Percentiles rank a stretch among this genome's conserved stretches.
phyloP scores from a whole-genome alignment of 2,329 filamentous ascomycete genomes.

The Pyrenophora tritici-repentis region DNA sequence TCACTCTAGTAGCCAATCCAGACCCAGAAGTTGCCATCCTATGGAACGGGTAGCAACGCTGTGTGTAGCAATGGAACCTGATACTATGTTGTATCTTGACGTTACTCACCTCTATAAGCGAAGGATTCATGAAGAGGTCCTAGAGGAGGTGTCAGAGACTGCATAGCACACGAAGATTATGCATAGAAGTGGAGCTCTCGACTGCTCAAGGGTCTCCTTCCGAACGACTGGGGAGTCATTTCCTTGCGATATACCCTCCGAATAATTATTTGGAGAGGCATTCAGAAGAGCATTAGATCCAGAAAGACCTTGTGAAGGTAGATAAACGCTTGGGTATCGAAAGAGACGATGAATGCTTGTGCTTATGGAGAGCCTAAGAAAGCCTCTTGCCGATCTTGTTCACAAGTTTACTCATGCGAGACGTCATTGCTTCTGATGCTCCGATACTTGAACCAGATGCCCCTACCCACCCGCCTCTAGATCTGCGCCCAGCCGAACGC shows the following conservation, averaged over 20 bases:
- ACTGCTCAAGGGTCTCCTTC: neutral
- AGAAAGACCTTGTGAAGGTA: neutral
- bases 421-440: slow-evolving; percentile 20
- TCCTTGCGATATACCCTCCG: neutral
- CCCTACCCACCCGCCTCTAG: slow-evolving; percentile 34
- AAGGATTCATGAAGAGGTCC: neutral
- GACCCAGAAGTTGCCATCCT: neutral
- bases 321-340: neutral
- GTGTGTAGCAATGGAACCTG: slow-evolving; percentile 4
- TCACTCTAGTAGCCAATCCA: slow-evolving; percentile 1
- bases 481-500: slow-evolving; percentile 27
- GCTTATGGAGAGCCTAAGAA: neutral
- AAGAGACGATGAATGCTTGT: neutral
- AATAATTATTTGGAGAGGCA: neutral
- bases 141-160: neutral
- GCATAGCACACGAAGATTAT: neutral
- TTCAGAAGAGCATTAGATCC: neutral
- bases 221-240: too few relatives aligned
- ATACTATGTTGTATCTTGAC: slow-evolving; percentile 14
- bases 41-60: neutral
- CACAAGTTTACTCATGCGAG: slow-evolving; percentile 11
- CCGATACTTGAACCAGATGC: slow-evolving; percentile 23
- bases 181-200: neutral
- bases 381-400: slow-evolving; percentile 16
- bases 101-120: slow-evolving; percentile 12